phyloP scores from a whole-genome alignment of 768 basidiomycete species.

The Boletellus ananas region DNA sequence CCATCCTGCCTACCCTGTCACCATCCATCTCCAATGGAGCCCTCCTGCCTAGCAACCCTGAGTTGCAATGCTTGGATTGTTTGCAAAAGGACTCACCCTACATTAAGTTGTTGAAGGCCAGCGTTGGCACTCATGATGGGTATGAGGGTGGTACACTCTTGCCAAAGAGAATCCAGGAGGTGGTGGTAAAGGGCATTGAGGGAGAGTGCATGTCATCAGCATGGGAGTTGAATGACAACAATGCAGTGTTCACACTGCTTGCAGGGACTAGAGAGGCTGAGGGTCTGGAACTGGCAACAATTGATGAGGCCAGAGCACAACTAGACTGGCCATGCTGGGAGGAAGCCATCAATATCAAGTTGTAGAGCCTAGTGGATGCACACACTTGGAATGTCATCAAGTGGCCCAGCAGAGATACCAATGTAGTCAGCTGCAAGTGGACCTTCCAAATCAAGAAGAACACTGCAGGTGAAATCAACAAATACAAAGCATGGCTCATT shows the following conservation, averaged over 20 bases:
- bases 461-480: neutral
- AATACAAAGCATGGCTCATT: neutral
- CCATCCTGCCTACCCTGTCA: too few relatives aligned
- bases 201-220: too few relatives aligned
- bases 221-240: neutral
- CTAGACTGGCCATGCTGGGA: neutral
- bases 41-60: too few relatives aligned
- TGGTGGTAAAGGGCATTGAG: too few relatives aligned
- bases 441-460: constrained; percentile 4
- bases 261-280: neutral
- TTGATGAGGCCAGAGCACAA: neutral
- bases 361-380: neutral
- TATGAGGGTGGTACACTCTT: too few relatives aligned
- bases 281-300: neutral
- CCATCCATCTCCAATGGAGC: too few relatives aligned
- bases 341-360: neutral
- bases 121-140: too few relatives aligned
- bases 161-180: too few relatives aligned
- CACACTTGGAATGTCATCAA: neutral
- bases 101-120: too few relatives aligned
- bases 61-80: too few relatives aligned
- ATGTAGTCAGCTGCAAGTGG: constrained; percentile 1
- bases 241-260: neutral
- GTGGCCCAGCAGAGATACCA: neutral
- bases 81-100: too few relatives aligned